These are phyloP conservation scores for Backusella circina DNA, from an alignment of 192 early-diverging fungal genomes.

Conservation along the genomic window DNA sequence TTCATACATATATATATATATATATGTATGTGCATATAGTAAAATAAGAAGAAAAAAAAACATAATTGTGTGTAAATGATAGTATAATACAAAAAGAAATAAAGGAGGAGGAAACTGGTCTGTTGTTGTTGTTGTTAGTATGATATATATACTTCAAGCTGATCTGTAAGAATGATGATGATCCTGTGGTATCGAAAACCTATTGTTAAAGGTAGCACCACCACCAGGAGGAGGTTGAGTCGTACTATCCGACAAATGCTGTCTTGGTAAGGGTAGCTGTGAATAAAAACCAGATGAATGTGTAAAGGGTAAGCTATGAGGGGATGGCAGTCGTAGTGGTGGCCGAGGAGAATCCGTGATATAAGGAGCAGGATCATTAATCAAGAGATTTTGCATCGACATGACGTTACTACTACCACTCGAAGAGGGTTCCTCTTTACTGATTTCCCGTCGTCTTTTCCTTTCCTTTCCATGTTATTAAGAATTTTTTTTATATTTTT, in stretches of 20 bases:
- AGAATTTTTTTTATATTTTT: neutral
- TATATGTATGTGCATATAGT: neutral
- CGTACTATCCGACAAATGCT: neutral
- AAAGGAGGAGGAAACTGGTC: neutral
- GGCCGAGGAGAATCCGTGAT: neutral
- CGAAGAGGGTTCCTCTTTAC: neutral
- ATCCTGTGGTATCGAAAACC: neutral
- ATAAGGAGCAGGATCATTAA: neutral
- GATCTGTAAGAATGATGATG: neutral
- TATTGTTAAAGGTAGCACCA: neutral
- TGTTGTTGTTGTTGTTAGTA: neutral
- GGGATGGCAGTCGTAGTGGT: neutral
- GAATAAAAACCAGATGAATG: neutral
- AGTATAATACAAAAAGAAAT: neutral
- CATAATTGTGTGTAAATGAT: neutral
- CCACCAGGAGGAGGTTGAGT: neutral
- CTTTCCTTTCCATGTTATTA: too few relatives aligned
- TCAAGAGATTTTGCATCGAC: constrained; percentile 14
- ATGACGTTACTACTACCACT: constrained; percentile 12
- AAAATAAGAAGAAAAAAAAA: neutral
- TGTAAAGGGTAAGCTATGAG: neutral
- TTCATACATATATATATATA: neutral
- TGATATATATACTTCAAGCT: neutral
- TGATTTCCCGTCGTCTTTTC: neutral
- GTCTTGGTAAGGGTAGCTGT: neutral